Base-by-base conservation (phyloP, 2,329 filamentous ascomycete species). In the Colletotrichum liaoningense region DNA sequence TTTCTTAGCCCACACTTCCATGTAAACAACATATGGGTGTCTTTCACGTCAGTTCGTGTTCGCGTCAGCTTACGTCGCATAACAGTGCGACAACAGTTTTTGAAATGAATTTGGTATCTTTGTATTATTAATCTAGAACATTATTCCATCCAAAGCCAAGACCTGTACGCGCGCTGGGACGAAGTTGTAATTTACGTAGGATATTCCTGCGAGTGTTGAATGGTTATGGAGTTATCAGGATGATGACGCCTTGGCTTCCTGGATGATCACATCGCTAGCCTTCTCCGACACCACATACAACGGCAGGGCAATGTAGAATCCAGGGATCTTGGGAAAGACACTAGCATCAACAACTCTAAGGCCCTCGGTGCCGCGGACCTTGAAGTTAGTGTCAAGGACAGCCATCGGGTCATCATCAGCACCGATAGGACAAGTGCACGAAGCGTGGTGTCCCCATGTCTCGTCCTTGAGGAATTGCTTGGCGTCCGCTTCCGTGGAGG, bases 311-410 rank as follows among this genome's bases (percentile, higher is more conserved):
- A 85, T 85, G 75, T 86, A 89, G 42, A 79, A 79, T 16, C 67
- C 71, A 14, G 73, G 54, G 28, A 67, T 64, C 46, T 69, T 70
- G 4, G 78, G 77, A 60, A 89, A 92, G 0, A 88, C 84, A 38
- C 85, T 88, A 1, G 89, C 90, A 81, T 93, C 91, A 0, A 93
- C 91, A 3, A 92, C 90, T 28, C 91, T 83, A 60, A 93, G 78
- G 0, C 88, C 86, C 1, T 83, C 79, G 0, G 90, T 86, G 0
- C 89, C 89, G 12, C 88, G 83, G 1, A 93, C 90, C 14, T 85
- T 83, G 78, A 92, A 91, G 59, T 88, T 83, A 0, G 83, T 84
- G 78, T 92, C 88, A 58, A 92, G 78, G 2, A 91, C 89, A 2
- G 89, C 89, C 78, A 86, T 86, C 1, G 84, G 79, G 77, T 93